Evolutionary conservation across 768 basidiomycete species (phyloP).

Genomic region (Podaxis pistillaris): DNA sequence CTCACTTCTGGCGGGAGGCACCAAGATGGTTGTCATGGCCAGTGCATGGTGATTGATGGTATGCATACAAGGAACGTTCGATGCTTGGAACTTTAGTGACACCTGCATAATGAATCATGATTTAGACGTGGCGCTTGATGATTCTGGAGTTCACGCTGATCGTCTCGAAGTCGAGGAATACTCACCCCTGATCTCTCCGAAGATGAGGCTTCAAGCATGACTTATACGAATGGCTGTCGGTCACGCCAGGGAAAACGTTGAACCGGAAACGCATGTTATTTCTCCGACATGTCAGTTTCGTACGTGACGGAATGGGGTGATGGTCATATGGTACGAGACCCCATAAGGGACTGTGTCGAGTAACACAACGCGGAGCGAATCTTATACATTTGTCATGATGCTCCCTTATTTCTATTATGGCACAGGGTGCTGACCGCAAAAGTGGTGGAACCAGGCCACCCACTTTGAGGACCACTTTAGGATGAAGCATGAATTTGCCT

Average conservation of each 20-base stretch:
- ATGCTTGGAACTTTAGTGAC: not conserved
- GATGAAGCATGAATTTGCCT: not conserved
- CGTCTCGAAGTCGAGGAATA: constrained; percentile 5
- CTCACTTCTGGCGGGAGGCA: not conserved
- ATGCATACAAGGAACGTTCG: not conserved
- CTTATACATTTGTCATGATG: not conserved
- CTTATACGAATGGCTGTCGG: not conserved
- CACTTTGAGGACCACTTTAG: not conserved
- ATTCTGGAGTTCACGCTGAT: not conserved
- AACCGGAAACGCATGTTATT: not conserved
- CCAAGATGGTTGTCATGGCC: not conserved
- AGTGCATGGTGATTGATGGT: not conserved
- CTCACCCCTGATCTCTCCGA: not conserved
- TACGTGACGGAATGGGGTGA: not conserved
- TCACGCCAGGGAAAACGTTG: not conserved
- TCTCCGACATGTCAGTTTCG: not conserved
- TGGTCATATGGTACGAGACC: not conserved
- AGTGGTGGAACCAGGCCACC: not conserved
- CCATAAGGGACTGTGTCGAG: not conserved
- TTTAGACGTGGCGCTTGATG: not conserved
- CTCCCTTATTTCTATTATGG: not conserved
- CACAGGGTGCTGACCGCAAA: not conserved
- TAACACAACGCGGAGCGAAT: not conserved
- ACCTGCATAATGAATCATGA: not conserved
- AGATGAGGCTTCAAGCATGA: not conserved